Base-by-base conservation (phyloP, 208 protist species). In the Naegleria fowleri region DNA sequence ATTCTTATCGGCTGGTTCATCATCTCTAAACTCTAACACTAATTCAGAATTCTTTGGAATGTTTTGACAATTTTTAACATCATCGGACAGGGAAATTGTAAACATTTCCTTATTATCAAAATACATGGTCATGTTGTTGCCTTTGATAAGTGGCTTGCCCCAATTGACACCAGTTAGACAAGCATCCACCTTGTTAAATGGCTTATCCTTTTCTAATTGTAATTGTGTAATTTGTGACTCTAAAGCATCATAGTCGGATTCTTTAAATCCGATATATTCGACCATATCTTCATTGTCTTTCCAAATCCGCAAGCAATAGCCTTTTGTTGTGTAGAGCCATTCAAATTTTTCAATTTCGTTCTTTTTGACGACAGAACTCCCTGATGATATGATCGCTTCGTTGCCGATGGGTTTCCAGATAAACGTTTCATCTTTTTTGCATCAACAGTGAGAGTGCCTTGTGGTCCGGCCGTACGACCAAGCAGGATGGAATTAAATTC, bases 21-120 rank as follows among this genome's bases (percentile, higher is more conserved):
- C 41, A 11, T 52, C n/a, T 16, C 41, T 36, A 3, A 88, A 88
- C 7, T 88, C 84, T 19, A 88, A n/a, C 16, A 88, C 29, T 58
- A 88, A 88, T 88, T 88, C 84, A 19, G 9, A 29, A 58, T 88
- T 88, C 41, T 88, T 88, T 88, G 84, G 29, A n/a, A 38, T 19
- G 4, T 58, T 58, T 59, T 48, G 39, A 58, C 41, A 51, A 58
- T 48, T 88, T 55, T 88, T 88, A 5, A 88, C 22, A 67, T 67
- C 84, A 38, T 88, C 84, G 16, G 84, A 0, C 0, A 88, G 19
- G 7, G 13, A 39, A 39, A 88, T 58, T 88, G 22, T n/a, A 88
- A 88, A 88, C 5, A 39, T 19, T 88, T 88, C 84, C n/a, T 39
- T 39, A 15, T 83, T 13, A 36, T 40, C 33, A 83, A 40, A n/a